phyloP scores from a whole-genome alignment of 768 basidiomycete species.

The Galerina sulciceps region DNA sequence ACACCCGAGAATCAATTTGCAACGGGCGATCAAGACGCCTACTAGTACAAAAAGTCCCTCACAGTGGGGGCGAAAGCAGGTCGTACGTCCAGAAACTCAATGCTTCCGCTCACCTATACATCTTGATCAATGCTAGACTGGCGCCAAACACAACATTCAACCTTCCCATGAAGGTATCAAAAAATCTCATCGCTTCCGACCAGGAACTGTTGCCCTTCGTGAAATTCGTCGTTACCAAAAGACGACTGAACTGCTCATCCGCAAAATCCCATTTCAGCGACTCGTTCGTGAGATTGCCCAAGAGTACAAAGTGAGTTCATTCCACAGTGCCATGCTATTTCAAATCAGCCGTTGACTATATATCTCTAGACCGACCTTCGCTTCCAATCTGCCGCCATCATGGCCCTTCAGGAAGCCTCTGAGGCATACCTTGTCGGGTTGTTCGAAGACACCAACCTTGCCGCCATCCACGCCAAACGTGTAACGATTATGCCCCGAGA shows the following conservation, averaged over 20 bases:
- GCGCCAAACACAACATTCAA: neutral
- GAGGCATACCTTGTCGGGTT: constrained; percentile 81
- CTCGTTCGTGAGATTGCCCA: constrained; percentile 28
- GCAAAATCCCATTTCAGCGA: constrained; percentile 26
- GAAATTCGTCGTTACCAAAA: constrained; percentile 27
- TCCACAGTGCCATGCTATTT: neutral
- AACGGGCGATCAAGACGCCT: no score
- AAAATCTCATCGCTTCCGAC: constrained; percentile 44
- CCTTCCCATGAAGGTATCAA: constrained; percentile 42
- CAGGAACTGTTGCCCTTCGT: constrained; percentile 23
- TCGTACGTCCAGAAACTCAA: no score
- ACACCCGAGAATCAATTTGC: no score
- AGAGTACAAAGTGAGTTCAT: constrained; percentile 17
- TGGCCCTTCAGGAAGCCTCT: constrained; percentile 84
- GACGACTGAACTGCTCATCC: constrained; percentile 22
- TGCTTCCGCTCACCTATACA: no score
- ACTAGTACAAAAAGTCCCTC: no score
- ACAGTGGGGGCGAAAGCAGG: no score
- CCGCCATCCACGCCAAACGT: constrained; percentile 85
- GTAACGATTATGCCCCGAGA: constrained; percentile 88
- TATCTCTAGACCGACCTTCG: constrained; percentile 56
- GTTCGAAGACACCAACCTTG: constrained; percentile 78
- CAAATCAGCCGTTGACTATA: constrained; percentile 55
- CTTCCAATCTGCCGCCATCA: constrained; percentile 80
- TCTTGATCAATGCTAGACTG: no score